Percentiles rank a stretch among this genome's conserved stretches.
Evolutionary conservation across 1,139 yeast genomes (phyloP).

Genomic region (Candida sp.): DNA sequence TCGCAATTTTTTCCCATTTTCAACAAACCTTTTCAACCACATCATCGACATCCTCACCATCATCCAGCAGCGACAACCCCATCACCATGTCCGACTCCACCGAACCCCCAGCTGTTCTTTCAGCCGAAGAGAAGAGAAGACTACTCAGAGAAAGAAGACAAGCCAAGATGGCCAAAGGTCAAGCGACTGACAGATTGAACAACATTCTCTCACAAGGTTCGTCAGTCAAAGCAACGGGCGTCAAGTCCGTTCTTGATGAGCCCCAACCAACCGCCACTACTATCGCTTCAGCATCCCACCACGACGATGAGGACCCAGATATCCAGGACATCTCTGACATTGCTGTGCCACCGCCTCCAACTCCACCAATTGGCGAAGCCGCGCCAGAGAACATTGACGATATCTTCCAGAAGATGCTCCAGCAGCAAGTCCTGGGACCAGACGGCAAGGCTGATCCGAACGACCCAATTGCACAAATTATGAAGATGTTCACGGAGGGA

Average conservation of each 20-base stretch:
- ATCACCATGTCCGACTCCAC: constrained; percentile 11
- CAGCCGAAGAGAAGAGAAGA: constrained; percentile 67
- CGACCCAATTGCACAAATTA: constrained; percentile 38
- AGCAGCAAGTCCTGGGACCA: constrained; percentile 15
- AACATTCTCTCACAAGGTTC: constrained; percentile 46
- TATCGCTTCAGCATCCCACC: constrained; percentile 13
- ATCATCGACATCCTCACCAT: neutral
- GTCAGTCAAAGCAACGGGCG: constrained; percentile 35
- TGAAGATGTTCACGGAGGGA: constrained; percentile 23
- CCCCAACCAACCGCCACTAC: constrained; percentile 2
- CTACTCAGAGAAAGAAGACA: constrained; percentile 71
- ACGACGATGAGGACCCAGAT: constrained; percentile 41
- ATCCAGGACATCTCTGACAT: constrained; percentile 24
- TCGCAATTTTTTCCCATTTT: neutral
- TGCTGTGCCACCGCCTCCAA: constrained; percentile 9
- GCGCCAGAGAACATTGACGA: constrained; percentile 32
- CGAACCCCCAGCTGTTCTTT: constrained; percentile 29
- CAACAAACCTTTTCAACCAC: neutral
- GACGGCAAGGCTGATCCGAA: constrained; percentile 9
- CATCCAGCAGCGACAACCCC: neutral
- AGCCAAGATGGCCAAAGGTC: constrained; percentile 66
- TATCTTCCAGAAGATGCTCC: constrained; percentile 34
- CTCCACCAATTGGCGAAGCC: constrained; percentile 13
- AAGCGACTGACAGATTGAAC: constrained; percentile 59
- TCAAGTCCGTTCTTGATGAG: constrained; percentile 40